phyloP scores from a whole-genome alignment of 2,329 filamentous ascomycete species.

The Alternaria dauci region DNA sequence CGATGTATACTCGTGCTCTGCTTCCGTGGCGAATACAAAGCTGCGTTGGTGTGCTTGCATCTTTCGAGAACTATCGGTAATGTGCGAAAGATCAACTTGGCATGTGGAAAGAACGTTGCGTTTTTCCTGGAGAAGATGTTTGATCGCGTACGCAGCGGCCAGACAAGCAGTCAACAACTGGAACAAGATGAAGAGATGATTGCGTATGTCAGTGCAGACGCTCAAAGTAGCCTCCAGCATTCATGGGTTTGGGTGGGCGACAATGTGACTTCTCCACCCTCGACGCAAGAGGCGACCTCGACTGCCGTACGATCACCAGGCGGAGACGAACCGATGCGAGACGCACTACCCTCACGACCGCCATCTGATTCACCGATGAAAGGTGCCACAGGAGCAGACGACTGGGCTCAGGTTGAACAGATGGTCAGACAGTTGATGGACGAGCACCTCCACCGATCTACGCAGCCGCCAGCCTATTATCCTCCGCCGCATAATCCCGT shows the following conservation, averaged over 20 bases:
- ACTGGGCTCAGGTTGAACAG: slow-evolving; percentile 78
- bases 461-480: slow-evolving; percentile 43
- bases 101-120: slow-evolving; percentile 80
- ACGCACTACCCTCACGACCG: slow-evolving; percentile 59
- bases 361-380: slow-evolving; percentile 63
- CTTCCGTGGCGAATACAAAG: slow-evolving; percentile 74
- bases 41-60: slow-evolving; percentile 76
- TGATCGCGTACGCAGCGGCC: slow-evolving; percentile 60
- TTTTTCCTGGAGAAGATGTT: slow-evolving; percentile 80
- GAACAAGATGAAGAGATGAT: slow-evolving; percentile 86
- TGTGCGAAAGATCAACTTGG: slow-evolving; percentile 74
- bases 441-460: slow-evolving; percentile 52
- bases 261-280: slow-evolving; percentile 45
- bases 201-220: slow-evolving; percentile 83
- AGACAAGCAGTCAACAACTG: slow-evolving; percentile 51
- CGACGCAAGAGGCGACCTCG: slow-evolving; percentile 15
- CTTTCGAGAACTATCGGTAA: slow-evolving; percentile 75
- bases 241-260: slow-evolving; percentile 79
- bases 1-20: slow-evolving; percentile 83
- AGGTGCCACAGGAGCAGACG: slow-evolving; percentile 75
- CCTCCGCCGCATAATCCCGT: slow-evolving; percentile 48
- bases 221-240: slow-evolving; percentile 79
- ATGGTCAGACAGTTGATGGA: slow-evolving; percentile 65
- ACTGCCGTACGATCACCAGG: slow-evolving; percentile 25
- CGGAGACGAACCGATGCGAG: slow-evolving; percentile 40